phyloP scores from a whole-genome alignment of 192 early-diverging fungal species.

The Coemansia sp. region DNA sequence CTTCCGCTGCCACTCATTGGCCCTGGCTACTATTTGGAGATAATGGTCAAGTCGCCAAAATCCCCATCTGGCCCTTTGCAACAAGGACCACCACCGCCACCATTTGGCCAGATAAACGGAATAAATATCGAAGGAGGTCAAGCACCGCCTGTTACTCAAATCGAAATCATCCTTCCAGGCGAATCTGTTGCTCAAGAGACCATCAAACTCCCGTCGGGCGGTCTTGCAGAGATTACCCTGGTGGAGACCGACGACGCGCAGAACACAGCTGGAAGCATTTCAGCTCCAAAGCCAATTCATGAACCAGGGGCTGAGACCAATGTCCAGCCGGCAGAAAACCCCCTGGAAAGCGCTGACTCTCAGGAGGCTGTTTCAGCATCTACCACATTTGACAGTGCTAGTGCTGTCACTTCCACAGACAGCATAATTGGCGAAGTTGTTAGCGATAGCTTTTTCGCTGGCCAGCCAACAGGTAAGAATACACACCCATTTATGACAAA shows the following conservation, averaged over 20 bases:
- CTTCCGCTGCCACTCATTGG: slow-evolving; percentile 49
- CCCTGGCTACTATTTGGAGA: slow-evolving; percentile 49
- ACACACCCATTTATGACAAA: neutral
- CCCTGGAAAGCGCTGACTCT: neutral
- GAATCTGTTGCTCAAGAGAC: slow-evolving; percentile 44
- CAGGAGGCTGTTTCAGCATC: neutral
- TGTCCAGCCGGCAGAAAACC: neutral
- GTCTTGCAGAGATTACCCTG: neutral
- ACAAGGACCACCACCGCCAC: slow-evolving; percentile 12
- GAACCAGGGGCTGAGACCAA: slow-evolving; percentile 9
- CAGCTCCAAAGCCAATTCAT: slow-evolving; percentile 7
- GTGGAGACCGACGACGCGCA: neutral
- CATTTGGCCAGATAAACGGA: slow-evolving; percentile 28
- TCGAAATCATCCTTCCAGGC: slow-evolving; percentile 53
- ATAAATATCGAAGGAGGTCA: slow-evolving; percentile 51
- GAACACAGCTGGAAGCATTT: neutral
- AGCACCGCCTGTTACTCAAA: slow-evolving; percentile 40
- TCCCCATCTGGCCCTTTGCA: slow-evolving; percentile 6
- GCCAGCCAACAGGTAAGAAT: slow-evolving; percentile 7
- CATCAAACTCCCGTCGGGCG: slow-evolving; percentile 25
- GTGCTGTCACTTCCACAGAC: neutral
- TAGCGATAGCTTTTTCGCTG: slow-evolving; percentile 1
- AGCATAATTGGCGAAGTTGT: neutral
- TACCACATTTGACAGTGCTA: neutral
- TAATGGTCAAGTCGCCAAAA: slow-evolving; percentile 51